phyloP scores from a whole-genome alignment of 257 asterid genomes.

The Apocynum venetum region DNA sequence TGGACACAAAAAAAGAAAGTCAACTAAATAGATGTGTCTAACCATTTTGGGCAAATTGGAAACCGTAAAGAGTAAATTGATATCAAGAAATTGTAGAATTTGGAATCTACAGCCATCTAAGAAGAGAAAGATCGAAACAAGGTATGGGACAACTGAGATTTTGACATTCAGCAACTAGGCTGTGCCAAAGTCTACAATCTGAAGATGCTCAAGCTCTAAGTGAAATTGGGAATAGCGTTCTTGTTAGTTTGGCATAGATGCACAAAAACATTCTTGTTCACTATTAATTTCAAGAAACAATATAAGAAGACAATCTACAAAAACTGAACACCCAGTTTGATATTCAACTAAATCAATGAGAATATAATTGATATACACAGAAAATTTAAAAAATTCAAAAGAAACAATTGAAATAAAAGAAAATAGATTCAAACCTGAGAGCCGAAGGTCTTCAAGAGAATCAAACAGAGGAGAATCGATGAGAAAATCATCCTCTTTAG shows the following conservation, averaged over 20 bases:
- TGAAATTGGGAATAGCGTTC: not conserved
- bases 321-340: not conserved
- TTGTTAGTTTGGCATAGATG: not conserved
- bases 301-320: not conserved
- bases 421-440: constrained; percentile 33
- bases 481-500: constrained; percentile 46
- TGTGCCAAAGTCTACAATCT: not conserved
- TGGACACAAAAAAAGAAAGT: not conserved
- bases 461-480: constrained; percentile 35
- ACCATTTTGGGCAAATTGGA: not conserved
- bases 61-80: not conserved
- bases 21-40: not conserved
- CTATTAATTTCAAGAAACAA: not conserved
- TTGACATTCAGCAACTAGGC: not conserved
- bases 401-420: not conserved
- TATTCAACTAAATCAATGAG: not conserved
- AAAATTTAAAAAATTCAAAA: not conserved
- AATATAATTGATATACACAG: not conserved
- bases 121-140: not conserved
- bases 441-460: constrained; percentile 37
- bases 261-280: not conserved
- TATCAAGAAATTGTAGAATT: not conserved
- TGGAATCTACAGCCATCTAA: not conserved
- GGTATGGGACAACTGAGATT: not conserved
- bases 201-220: not conserved